Percentiles rank a stretch among this genome's conserved stretches.
phyloP scores from a whole-genome alignment of 2,329 filamentous ascomycete genomes.

The Fusarium ramigenum region DNA sequence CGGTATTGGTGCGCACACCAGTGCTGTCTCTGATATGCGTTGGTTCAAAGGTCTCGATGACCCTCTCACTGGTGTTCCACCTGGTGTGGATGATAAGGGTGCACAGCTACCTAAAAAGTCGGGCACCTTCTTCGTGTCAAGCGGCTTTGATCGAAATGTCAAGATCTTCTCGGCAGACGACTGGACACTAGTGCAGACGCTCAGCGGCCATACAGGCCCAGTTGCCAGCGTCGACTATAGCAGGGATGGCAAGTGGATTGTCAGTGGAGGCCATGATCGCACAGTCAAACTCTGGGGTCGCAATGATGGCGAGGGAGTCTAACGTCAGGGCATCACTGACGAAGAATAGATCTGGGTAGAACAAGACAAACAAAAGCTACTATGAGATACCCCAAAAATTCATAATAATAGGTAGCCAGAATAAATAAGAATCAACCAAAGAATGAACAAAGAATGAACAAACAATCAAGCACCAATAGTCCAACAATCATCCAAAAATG shows the following conservation, averaged over 20 bases:
- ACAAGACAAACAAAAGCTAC: conserved; percentile 27
- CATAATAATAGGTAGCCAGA: conserved; percentile 12
- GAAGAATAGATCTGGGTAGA: conserved; percentile 18
- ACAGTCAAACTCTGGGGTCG: conserved; percentile 97
- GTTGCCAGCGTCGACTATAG: conserved; percentile 92
- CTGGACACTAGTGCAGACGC: conserved; percentile 87
- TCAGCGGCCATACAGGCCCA: conserved; percentile 91
- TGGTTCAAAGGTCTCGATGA: conserved; percentile 94
- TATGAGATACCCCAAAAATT: conserved; percentile 41
- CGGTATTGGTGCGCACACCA: conserved; percentile 89
- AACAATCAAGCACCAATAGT: not conserved
- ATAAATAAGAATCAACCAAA: not conserved
- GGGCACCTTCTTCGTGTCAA: conserved; percentile 89
- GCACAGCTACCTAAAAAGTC: conserved; percentile 79
- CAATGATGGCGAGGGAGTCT: conserved; percentile 73
- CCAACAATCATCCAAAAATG: not conserved
- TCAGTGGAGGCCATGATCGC: conserved; percentile 91
- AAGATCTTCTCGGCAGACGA: conserved; percentile 97
- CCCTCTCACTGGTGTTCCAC: conserved; percentile 67
- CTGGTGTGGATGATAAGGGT: conserved; percentile 72
- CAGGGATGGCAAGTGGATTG: conserved; percentile 88
- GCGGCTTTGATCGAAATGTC: conserved; percentile 93
- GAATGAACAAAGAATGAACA: not conserved
- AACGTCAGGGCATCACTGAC: conserved; percentile 23
- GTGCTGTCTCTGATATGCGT: conserved; percentile 88